phyloP scores from a whole-genome alignment of 1,139 yeast species.

The Yamadazyma spencermartinsiae region DNA sequence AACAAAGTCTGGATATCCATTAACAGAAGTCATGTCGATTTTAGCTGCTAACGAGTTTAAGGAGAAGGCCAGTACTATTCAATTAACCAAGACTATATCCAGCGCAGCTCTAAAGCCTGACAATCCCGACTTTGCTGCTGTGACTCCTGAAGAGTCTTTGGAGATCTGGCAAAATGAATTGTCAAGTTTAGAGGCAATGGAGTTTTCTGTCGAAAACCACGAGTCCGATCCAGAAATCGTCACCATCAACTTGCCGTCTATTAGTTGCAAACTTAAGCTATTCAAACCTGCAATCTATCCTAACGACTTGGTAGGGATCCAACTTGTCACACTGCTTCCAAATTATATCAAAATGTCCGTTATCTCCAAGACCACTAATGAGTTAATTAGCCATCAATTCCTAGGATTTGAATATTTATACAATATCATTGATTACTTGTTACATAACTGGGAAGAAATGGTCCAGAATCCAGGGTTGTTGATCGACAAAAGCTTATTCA shows the following conservation, averaged over 20 bases:
- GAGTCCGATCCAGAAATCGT: slow-evolving; percentile 2
- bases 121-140: slow-evolving; percentile 7
- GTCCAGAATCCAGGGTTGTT: slow-evolving; percentile 77
- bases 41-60: slow-evolving; percentile 43
- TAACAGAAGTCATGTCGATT: slow-evolving; percentile 57
- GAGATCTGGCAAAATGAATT: slow-evolving; percentile 72
- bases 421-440: slow-evolving; percentile 72
- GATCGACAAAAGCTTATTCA: slow-evolving; percentile 5
- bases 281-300: slow-evolving; percentile 61
- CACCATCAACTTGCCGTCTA: slow-evolving; percentile 3
- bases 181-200: slow-evolving; percentile 64
- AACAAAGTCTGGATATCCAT: slow-evolving; percentile 67
- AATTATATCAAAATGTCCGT: slow-evolving; percentile 73
- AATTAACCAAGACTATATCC: slow-evolving; percentile 45
- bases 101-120: slow-evolving; percentile 9
- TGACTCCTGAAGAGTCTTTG: slow-evolving; percentile 21
- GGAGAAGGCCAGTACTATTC: slow-evolving; percentile 54
- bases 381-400: slow-evolving; percentile 40
- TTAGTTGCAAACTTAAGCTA: slow-evolving; percentile 33
- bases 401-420: slow-evolving; percentile 72
- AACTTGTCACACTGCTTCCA: slow-evolving; percentile 60
- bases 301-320: slow-evolving; percentile 59
- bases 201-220: slow-evolving; percentile 18
- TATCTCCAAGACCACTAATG: slow-evolving; percentile 45
- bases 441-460: slow-evolving; percentile 56